Base-by-base conservation (phyloP, 805 yeast genomes). In the Kazachstania psychrophila region DNA sequence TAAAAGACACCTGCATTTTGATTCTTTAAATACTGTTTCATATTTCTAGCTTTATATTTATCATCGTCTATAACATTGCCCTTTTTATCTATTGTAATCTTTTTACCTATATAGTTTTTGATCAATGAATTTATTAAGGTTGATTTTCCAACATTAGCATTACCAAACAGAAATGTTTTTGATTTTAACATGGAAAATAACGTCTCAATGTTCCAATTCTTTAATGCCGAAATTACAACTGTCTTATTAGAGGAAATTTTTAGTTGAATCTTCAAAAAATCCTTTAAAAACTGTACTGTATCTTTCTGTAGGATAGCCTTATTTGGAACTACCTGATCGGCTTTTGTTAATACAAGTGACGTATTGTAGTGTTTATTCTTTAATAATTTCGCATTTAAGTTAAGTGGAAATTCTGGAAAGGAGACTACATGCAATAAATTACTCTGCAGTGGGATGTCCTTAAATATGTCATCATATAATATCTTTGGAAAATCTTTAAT, bases 361-460 rank as follows among this genome's bases (percentile, higher is more conserved):
- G 45, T 22, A 15, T 41, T 41, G 29, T 36, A 38, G 9, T 41
- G 28, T 17, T 38, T 34, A 20, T 38, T 39, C 12, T 44, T 28
- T n/a, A 57, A 33, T 5, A 54, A 16, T 6, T 36, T 22, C n/a
- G 32, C 34, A 39, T 69, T 61, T 3, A 78, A 48, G 6, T 78
- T 68, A 28, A 79, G 60, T 1, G 96, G 95, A 51, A 84, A 83
- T 45, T 84, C 94, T 11, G 69, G 55, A 1, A 81, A 75, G 24
- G 81, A 77, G 8, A 79, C 62, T 1, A 82, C 74, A 49, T 80
- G 77, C 2, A 79, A 68, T 1, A 80, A 46, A 7, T 66, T 66
- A 3, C 73, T 69, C 23, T 56, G 46, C 3, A 47, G 49, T 2
- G 77, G 85, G 16, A 64, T 45, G 3, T 38, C 33, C 5, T 47